phyloP scores from a whole-genome alignment of 495 filamentous ascomycete species.

The Penicillium manginii region DNA sequence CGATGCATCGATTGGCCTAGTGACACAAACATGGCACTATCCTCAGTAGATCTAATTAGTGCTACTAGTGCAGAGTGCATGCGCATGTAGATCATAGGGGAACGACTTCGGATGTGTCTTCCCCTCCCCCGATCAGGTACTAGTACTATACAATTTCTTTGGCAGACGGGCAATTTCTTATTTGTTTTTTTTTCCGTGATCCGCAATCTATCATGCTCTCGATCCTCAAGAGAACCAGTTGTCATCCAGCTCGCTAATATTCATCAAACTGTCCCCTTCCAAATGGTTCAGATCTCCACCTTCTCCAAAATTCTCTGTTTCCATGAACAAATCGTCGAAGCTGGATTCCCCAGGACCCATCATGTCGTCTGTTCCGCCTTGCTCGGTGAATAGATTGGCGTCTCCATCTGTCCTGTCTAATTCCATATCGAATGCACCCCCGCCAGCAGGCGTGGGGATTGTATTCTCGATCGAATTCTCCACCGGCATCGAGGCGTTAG shows the following conservation, averaged over 20 bases:
- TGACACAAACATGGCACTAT: not conserved
- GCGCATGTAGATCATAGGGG: conserved; percentile 22
- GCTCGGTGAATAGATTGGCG: conserved; percentile 18
- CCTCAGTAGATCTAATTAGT: conserved; percentile 1
- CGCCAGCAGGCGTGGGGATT: conserved; percentile 38
- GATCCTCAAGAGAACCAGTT: conserved; percentile 46
- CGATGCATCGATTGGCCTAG: conserved; percentile 5
- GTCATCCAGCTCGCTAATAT: conserved; percentile 49
- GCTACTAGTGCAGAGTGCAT: conserved; percentile 11
- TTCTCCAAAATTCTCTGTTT: conserved; percentile 43
- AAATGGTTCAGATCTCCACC: conserved; percentile 43
- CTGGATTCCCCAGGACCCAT: conserved; percentile 52
- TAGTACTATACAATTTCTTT: not conserved
- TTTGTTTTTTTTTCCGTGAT: not conserved
- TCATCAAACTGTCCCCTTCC: conserved; percentile 47
- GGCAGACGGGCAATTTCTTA: not conserved
- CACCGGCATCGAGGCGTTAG: conserved; percentile 28
- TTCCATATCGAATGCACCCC: conserved; percentile 50
- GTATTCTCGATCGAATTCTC: conserved; percentile 19
- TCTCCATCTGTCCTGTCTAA: conserved; percentile 35
- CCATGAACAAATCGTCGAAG: conserved; percentile 56
- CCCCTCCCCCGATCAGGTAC: not conserved
- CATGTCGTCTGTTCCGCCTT: conserved; percentile 37
- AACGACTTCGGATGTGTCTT: conserved; percentile 10
- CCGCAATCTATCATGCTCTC: not conserved